Evolutionary conservation across 2,329 filamentous ascomycete genomes (phyloP).

Genomic region (Lachnellula subtilissima): DNA sequence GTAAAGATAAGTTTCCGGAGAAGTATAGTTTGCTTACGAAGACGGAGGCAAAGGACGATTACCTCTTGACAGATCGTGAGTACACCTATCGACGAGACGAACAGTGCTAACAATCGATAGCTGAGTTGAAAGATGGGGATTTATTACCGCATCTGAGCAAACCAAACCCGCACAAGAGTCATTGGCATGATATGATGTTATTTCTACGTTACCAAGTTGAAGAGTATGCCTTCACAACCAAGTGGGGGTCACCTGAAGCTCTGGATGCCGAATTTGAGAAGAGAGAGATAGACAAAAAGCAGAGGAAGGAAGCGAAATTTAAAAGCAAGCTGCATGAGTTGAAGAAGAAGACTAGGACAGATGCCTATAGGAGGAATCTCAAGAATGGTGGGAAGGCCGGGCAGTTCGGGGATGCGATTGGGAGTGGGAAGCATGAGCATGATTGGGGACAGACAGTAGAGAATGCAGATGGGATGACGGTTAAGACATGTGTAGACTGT

Average conservation of each 20-base stretch:
- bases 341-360: slow-evolving; percentile 89
- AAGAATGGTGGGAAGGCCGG: slow-evolving; percentile 45
- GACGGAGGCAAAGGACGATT: slow-evolving; percentile 93
- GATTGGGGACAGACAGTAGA: slow-evolving; percentile 74
- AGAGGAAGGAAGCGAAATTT: slow-evolving; percentile 85
- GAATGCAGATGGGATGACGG: slow-evolving; percentile 66
- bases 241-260: slow-evolving; percentile 85
- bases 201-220: slow-evolving; percentile 93
- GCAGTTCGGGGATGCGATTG: slow-evolving; percentile 73
- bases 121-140: slow-evolving; percentile 84
- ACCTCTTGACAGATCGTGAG: slow-evolving; percentile 85
- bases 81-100: not conserved
- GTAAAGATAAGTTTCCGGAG: slow-evolving; percentile 86
- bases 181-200: slow-evolving; percentile 99
- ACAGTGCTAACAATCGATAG: slow-evolving; percentile 37
- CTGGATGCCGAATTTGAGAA: slow-evolving; percentile 85
- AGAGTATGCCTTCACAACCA: slow-evolving; percentile 80
- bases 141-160: slow-evolving; percentile 81
- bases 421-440: slow-evolving; percentile 73
- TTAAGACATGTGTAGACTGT: slow-evolving; percentile 75
- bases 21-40: slow-evolving; percentile 96
- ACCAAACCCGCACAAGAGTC: slow-evolving; percentile 91
- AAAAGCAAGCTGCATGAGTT: slow-evolving; percentile 81
- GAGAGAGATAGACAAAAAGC: slow-evolving; percentile 74
- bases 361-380: slow-evolving; percentile 74